A percentile compares a stretch with the other conserved stretches of the same genome.
phyloP scores from a whole-genome alignment of 2,329 filamentous ascomycete genomes.

The Davidsoniella eucalypti region DNA sequence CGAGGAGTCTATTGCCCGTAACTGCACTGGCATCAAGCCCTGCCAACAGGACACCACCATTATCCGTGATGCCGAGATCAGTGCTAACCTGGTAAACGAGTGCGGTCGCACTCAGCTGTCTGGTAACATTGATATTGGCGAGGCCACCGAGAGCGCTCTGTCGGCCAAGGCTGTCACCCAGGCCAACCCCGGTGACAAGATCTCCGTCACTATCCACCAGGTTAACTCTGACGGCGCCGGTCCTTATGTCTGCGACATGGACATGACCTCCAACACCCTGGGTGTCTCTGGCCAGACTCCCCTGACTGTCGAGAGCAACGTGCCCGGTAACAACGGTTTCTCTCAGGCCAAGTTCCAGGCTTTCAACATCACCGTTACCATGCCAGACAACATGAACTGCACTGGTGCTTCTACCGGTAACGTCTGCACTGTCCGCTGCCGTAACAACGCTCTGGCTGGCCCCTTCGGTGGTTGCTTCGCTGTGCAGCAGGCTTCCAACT shows the following conservation, averaged over 20 bases:
- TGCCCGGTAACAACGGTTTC: conserved; percentile 40
- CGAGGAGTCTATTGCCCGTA: conserved; percentile 37
- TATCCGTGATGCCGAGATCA: conserved; percentile 41
- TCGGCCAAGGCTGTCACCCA: conserved; percentile 30
- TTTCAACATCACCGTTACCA: conserved; percentile 38
- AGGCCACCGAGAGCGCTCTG: conserved; percentile 36
- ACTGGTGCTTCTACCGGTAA: conserved; percentile 39
- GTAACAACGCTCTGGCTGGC: conserved; percentile 39
- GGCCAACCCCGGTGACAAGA: conserved; percentile 26
- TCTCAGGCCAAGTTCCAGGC: conserved; percentile 37
- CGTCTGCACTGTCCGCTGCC: conserved; percentile 41
- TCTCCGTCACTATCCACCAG: conserved; percentile 35
- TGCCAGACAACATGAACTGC: conserved; percentile 34
- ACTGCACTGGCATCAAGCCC: conserved; percentile 46
- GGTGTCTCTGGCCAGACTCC: conserved; percentile 20
- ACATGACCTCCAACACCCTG: conserved; percentile 28
- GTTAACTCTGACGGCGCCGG: conserved; percentile 38
- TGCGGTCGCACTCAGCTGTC: conserved; percentile 45
- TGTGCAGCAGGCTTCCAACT: conserved; percentile 35
- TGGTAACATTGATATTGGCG: conserved; percentile 45
- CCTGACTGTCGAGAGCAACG: conserved; percentile 39
- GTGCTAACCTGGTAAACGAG: conserved; percentile 35
- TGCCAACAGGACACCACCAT: conserved; percentile 50
- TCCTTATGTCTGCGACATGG: conserved; percentile 37
- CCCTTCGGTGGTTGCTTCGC: conserved; percentile 43